Evolutionary conservation across 2,329 filamentous ascomycete genomes (phyloP).

Genomic region (Colletotrichum australisinense): DNA sequence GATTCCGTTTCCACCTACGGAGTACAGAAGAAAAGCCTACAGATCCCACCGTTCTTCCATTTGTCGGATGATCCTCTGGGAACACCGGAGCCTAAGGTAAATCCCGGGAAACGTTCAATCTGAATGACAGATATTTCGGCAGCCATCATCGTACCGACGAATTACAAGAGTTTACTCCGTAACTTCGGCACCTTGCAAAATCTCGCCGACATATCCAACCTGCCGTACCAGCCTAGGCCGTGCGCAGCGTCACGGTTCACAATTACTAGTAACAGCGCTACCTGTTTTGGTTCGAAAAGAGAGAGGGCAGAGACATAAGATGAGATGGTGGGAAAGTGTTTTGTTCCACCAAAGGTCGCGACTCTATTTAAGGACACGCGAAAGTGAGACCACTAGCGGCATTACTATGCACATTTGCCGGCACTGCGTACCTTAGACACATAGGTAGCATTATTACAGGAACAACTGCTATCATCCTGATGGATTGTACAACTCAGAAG

Average conservation of each 20-base stretch:
- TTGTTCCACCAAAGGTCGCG: too few species aligned
- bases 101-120: neutral
- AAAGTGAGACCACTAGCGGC: neutral
- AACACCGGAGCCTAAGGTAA: neutral
- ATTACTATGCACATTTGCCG: neutral
- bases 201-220: neutral
- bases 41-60: neutral
- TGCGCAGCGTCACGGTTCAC: neutral
- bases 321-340: too few species aligned
- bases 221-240: neutral
- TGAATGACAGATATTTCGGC: neutral
- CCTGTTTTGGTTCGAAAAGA: too few species aligned
- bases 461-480: neutral
- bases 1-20: neutral
- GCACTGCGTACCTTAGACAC: neutral
- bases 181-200: neutral
- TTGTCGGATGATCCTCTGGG: neutral
- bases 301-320: too few species aligned
- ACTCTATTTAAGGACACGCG: neutral
- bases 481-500: neutral
- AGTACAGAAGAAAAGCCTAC: neutral
- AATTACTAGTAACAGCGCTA: neutral
- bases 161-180: neutral
- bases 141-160: neutral
- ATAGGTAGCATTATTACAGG: neutral